Conservation (phyloP, 1,284 basidiomycete genomes). For the Malassezia vespertilionis region DNA sequence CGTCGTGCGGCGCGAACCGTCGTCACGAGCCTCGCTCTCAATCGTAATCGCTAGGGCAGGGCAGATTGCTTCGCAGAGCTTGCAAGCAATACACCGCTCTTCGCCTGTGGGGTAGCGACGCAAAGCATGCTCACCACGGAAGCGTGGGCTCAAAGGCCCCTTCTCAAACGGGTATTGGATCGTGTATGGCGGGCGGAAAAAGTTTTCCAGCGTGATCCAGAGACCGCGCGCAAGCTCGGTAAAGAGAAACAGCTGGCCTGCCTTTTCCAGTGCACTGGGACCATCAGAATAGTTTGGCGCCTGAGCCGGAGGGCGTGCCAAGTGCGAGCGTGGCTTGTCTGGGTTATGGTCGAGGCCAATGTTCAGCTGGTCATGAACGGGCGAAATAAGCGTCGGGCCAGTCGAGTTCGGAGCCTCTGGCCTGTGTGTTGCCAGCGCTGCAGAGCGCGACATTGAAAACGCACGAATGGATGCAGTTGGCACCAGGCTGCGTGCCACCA, state of each 20-base stretch:
- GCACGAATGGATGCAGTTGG: conserved; percentile 4
- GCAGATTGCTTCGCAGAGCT: conserved; percentile 98
- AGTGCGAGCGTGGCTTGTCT: conserved; percentile 1
- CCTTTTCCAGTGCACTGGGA: conserved; percentile 65
- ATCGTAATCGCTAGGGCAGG: conserved; percentile 99
- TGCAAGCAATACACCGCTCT: conserved; percentile 98
- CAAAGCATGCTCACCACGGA: conserved; percentile 97
- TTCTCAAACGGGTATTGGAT: conserved; percentile 75
- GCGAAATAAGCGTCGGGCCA: conserved; percentile 10
- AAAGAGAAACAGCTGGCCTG: conserved; percentile 92
- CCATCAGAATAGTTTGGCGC: conserved; percentile 54
- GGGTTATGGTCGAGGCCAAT: conserved; percentile 8
- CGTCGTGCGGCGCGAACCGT: conserved; percentile 91
- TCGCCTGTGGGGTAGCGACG: conserved; percentile 95
- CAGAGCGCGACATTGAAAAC: conserved; percentile 1
- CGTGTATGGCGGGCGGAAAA: conserved; percentile 93
- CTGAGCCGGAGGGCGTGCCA: conserved; percentile 8
- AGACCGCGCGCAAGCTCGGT: conserved; percentile 95
- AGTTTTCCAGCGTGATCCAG: conserved; percentile 98
- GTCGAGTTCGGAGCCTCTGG: conserved; percentile 6
- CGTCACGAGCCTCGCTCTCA: conserved; percentile 87
- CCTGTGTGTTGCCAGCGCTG: conserved; percentile 2
- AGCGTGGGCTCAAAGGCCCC: conserved; percentile 90
- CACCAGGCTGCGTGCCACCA: conserved; percentile 5
- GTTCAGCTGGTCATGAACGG: conserved; percentile 16